Conservation (phyloP, 2,329 filamentous ascomycete genomes). For the Calonectria pseudoturangicola region DNA sequence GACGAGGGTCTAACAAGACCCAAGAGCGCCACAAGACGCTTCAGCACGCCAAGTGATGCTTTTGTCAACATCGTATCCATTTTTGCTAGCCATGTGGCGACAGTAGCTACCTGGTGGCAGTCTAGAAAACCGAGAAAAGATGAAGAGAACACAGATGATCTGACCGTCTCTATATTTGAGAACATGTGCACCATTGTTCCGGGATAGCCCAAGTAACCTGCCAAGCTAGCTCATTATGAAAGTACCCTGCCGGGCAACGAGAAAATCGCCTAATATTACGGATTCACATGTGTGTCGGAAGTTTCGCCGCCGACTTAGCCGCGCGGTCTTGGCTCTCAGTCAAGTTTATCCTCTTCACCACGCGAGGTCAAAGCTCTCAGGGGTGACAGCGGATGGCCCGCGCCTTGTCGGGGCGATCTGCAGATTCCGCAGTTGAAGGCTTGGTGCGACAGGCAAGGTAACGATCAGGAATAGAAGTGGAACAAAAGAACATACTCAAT, state of each 20-base stretch:
- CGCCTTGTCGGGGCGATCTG: conserved; percentile 38
- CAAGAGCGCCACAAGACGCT: background rate
- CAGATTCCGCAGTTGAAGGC: conserved; percentile 36
- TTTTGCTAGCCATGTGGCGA: background rate
- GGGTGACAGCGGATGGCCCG: conserved; percentile 28
- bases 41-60: background rate
- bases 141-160: conserved; percentile 7
- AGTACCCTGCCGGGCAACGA: conserved; percentile 5
- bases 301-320: conserved; percentile 31
- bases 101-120: background rate
- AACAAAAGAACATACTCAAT: conserved; percentile 31
- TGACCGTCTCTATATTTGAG: conserved; percentile 13
- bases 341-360: conserved; percentile 22
- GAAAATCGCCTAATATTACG: conserved; percentile 27
- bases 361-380: conserved; percentile 23
- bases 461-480: conserved; percentile 34
- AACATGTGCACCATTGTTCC: background rate
- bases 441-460: conserved; percentile 23
- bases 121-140: background rate
- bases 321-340: conserved; percentile 24
- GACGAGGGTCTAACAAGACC: background rate
- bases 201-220: conserved; percentile 14
- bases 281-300: conserved; percentile 21
- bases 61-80: background rate
- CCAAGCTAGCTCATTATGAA: background rate